Evolutionary conservation across 1,284 basidiomycete species (phyloP).

Genomic region (Ceratobasidium sp.): DNA sequence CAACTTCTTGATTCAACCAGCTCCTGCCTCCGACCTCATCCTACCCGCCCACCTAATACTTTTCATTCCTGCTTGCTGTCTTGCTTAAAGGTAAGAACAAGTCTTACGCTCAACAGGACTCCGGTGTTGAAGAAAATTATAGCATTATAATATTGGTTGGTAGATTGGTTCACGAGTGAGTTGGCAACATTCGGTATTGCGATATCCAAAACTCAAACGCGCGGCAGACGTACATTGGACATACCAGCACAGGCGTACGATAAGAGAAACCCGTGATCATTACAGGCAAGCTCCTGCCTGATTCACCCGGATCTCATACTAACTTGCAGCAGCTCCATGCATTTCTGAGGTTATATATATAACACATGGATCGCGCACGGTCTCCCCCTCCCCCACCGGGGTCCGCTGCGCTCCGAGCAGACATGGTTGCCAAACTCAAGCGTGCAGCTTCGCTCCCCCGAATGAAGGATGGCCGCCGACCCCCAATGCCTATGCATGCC

Average conservation of each 20-base stretch:
- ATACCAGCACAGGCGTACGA: too few species aligned
- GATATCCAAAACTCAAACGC: too few species aligned
- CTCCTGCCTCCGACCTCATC: constrained; percentile 4
- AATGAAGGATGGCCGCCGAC: constrained; percentile 82
- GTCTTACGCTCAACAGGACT: too few species aligned
- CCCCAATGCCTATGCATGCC: constrained; percentile 81
- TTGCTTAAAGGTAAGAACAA: neutral
- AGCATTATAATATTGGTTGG: constrained; percentile 12
- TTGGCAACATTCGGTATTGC: constrained; percentile 21
- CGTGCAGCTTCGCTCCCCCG: constrained; percentile 85
- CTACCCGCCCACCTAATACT: neutral
- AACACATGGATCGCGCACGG: constrained; percentile 28
- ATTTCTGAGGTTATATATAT: neutral
- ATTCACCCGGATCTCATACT: neutral
- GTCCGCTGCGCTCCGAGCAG: constrained; percentile 70
- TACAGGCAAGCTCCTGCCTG: constrained; percentile 3
- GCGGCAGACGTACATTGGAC: too few species aligned
- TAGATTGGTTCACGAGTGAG: constrained; percentile 11
- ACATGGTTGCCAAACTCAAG: constrained; percentile 85
- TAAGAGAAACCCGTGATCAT: neutral
- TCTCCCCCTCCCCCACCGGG: constrained; percentile 15
- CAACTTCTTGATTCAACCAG: constrained; percentile 21
- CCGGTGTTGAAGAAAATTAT: neutral
- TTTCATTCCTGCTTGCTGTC: neutral
- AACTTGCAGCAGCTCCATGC: constrained; percentile 9